A percentile compares a stretch with the other conserved stretches of the same genome.
Evolutionary conservation across 2,329 filamentous ascomycete species (phyloP).

Genomic region (Escovopsis sp.): DNA sequence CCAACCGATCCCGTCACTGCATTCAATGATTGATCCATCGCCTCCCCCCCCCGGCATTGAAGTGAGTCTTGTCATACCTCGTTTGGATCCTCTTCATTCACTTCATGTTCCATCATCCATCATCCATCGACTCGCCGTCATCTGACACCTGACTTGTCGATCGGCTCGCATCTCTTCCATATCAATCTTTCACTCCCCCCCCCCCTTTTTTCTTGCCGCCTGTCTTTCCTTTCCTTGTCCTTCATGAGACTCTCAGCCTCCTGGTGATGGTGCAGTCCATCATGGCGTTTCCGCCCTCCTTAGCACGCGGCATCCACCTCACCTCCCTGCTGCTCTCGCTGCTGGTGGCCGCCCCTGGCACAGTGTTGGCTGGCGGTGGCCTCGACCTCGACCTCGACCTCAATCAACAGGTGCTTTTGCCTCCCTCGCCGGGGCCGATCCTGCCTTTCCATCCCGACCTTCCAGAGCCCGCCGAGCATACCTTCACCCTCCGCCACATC

Average conservation of each 20-base stretch:
- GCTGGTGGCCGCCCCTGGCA: slow-evolving; percentile 41
- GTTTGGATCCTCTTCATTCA: too few species aligned
- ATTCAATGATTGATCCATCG: too few species aligned
- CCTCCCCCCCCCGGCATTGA: too few species aligned
- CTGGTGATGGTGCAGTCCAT: slow-evolving; percentile 5
- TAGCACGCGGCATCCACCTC: slow-evolving; percentile 20
- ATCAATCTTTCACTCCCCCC: background rate
- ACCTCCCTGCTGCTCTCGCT: slow-evolving; percentile 52
- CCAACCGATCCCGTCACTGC: too few species aligned
- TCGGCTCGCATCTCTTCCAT: background rate
- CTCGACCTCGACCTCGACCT: slow-evolving; percentile 21
- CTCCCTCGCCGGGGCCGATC: slow-evolving; percentile 20
- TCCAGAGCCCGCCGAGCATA: slow-evolving; percentile 37
- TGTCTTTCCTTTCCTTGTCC: background rate
- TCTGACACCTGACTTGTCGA: background rate
- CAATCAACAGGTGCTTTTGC: slow-evolving; percentile 28
- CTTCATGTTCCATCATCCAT: too few species aligned
- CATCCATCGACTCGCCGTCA: too few species aligned
- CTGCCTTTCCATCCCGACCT: slow-evolving; percentile 28
- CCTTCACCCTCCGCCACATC: slow-evolving; percentile 68
- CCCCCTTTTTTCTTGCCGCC: too few species aligned
- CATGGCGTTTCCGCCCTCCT: slow-evolving; percentile 3
- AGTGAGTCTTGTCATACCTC: too few species aligned
- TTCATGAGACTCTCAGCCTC: background rate
- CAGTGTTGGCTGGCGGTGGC: slow-evolving; percentile 21